Base-by-base conservation (phyloP, 768 basidiomycete species). In the Psilocybe azurescens region DNA sequence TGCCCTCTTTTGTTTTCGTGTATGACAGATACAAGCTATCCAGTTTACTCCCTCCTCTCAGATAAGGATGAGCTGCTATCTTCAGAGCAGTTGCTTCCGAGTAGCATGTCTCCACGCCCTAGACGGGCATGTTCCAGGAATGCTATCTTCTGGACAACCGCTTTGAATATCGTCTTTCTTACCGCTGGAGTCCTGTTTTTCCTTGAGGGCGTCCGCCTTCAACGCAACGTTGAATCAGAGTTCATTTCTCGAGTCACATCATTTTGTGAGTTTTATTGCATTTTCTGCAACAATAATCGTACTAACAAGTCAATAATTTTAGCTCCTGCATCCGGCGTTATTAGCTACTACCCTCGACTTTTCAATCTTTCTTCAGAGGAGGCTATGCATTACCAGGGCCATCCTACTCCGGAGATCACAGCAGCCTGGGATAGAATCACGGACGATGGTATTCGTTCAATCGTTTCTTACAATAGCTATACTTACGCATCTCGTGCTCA, bases 41-140 rank as follows among this genome's bases (percentile, higher is more conserved):
- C 14, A 44, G 41, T 44, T 14, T 44, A 44, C 14, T 44, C 41
- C 14, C 41, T 44, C 14, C 41, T 44, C n/a, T 13, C 11, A 4
- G 41, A 44, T 13, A 50, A 58, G 30, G 46, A 28, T 36, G 56
- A 49, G 4, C n/a, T 28, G 47, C 46, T n/a, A 16, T 58, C 56
- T 8, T 48, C 16, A 36, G 41, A 44, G 41, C 11, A 44, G 11
- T 44, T 16, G 41, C 41, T 44, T 44, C 11, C 8, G 4, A 44
- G 14, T 14, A n/a, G 11, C 5, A 16, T n/a, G 6, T n/a, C 41
- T 14, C 11, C 11, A 44, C 41, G 3, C 11, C 14, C 41, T 11
- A 5, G 7, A 11, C 6, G 41, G 41, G 11, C 41, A 44, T 44
- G n/a, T 13, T 44, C 41, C 14, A 44, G 14, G 10, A n/a, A 6